Conservation (phyloP, 1,139 yeast genomes). For the Geotrichum aggregatum region DNA sequence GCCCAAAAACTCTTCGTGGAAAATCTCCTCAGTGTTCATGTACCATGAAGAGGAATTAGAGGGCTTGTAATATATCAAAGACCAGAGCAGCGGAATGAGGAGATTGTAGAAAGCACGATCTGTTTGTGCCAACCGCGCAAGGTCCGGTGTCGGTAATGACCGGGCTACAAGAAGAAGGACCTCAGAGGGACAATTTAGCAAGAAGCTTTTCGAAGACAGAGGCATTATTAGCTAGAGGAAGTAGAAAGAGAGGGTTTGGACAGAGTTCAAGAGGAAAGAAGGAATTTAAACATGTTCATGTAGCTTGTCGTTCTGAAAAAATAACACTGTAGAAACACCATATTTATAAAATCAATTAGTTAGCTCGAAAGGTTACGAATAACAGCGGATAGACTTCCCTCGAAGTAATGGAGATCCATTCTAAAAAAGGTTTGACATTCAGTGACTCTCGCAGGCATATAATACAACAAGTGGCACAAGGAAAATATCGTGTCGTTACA, state of each 20-base stretch:
- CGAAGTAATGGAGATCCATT: no score
- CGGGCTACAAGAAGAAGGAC: constrained; percentile 6
- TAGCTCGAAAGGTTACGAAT: no score
- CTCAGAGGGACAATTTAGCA: constrained; percentile 8
- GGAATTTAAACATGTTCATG: not conserved
- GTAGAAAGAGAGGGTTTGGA: not conserved
- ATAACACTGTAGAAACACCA: not conserved
- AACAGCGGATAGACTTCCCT: no score
- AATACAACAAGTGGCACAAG: no score
- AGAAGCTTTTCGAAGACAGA: not conserved
- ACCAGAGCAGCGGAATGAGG: constrained; percentile 10
- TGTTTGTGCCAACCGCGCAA: constrained; percentile 4
- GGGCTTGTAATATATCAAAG: constrained; percentile 5
- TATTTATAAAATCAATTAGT: not conserved
- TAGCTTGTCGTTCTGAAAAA: not conserved
- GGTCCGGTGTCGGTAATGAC: constrained; percentile 5
- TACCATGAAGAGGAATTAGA: constrained; percentile 7
- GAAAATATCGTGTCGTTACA: no score
- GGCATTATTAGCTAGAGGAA: not conserved
- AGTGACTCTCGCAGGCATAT: no score
- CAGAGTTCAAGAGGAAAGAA: not conserved
- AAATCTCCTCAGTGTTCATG: constrained; percentile 4
- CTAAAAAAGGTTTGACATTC: no score
- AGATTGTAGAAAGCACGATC: constrained; percentile 1
- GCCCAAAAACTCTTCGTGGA: constrained; percentile 7